These are phyloP conservation scores for Myxozyma vanderwaltii DNA, from an alignment of 805 yeast genomes.

Conservation along the genomic window DNA sequence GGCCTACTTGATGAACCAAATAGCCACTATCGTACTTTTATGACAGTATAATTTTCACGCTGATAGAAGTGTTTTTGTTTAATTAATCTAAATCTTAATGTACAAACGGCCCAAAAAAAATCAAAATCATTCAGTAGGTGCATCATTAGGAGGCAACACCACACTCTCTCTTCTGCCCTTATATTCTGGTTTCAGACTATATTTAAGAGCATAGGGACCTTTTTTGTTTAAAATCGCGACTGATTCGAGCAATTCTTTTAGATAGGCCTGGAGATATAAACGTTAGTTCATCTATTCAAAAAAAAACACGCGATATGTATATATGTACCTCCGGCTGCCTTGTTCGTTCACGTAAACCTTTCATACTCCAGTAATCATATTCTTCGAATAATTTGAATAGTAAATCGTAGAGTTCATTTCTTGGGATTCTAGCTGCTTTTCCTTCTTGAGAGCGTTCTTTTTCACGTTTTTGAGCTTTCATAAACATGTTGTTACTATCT, in stretches of 20 bases:
- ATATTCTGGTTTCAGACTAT: constrained; percentile 86
- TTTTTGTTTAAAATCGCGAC: constrained; percentile 88
- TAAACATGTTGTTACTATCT: constrained; percentile 68
- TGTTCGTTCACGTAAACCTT: constrained; percentile 90
- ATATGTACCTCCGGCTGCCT: constrained; percentile 76
- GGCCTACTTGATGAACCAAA: no score
- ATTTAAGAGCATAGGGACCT: constrained; percentile 94
- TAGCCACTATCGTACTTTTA: no score
- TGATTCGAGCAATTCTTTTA: constrained; percentile 86
- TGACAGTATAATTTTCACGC: no score
- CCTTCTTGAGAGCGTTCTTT: constrained; percentile 56
- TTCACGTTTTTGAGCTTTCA: constrained; percentile 45
- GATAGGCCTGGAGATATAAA: constrained; percentile 50
- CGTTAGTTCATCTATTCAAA: neutral
- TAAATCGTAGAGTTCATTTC: constrained; percentile 84
- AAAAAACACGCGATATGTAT: neutral
- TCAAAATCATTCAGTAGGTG: constrained; percentile 4
- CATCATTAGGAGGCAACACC: neutral
- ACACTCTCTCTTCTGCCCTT: constrained; percentile 46
- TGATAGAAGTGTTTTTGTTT: neutral
- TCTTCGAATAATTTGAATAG: constrained; percentile 89
- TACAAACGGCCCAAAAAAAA: neutral
- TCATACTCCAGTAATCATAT: constrained; percentile 94
- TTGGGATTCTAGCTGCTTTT: constrained; percentile 91
- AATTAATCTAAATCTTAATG: neutral